A percentile compares a stretch with the other conserved stretches of the same genome.
phyloP scores from a whole-genome alignment of 139 green algal genomes.

The Chlamydomonas applanata region DNA sequence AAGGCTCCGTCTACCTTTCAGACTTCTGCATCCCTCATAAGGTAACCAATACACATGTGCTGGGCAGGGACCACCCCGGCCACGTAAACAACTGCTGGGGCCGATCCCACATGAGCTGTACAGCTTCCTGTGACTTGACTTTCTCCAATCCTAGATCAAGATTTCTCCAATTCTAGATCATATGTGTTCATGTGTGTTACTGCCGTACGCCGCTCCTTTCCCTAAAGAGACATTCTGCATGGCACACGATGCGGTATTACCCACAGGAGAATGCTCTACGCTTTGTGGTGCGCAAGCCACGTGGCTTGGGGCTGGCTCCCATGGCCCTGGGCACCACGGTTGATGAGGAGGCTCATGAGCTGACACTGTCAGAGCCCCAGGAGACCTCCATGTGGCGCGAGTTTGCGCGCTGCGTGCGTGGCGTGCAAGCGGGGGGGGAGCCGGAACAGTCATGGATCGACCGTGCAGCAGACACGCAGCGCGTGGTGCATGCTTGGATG shows the following conservation, averaged over 20 bases:
- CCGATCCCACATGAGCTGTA: too few species aligned
- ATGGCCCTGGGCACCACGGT: background rate
- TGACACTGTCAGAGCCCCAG: slow-evolving; percentile 7
- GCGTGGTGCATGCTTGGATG: slow-evolving; percentile 10
- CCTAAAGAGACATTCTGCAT: too few species aligned
- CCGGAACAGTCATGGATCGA: background rate
- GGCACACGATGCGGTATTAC: background rate
- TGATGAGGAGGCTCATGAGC: background rate
- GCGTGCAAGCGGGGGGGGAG: background rate
- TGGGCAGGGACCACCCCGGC: too few species aligned
- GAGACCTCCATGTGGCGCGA: slow-evolving; percentile 15
- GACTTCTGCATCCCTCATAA: slow-evolving; percentile 16
- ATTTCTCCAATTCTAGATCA: too few species aligned
- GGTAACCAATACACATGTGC: slow-evolving; percentile 1
- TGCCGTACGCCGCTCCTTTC: too few species aligned
- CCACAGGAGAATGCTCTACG: background rate
- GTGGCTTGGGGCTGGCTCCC: background rate
- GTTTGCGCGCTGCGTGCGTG: slow-evolving; percentile 4
- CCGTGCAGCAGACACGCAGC: slow-evolving; percentile 10
- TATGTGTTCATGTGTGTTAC: too few species aligned
- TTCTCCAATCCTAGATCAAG: too few species aligned
- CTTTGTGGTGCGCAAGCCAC: background rate
- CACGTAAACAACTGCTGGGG: too few species aligned
- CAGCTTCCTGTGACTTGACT: too few species aligned
- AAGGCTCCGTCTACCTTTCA: background rate